phyloP scores from a whole-genome alignment of 2,329 filamentous ascomycete genomes.

The Fusarium sp. region DNA sequence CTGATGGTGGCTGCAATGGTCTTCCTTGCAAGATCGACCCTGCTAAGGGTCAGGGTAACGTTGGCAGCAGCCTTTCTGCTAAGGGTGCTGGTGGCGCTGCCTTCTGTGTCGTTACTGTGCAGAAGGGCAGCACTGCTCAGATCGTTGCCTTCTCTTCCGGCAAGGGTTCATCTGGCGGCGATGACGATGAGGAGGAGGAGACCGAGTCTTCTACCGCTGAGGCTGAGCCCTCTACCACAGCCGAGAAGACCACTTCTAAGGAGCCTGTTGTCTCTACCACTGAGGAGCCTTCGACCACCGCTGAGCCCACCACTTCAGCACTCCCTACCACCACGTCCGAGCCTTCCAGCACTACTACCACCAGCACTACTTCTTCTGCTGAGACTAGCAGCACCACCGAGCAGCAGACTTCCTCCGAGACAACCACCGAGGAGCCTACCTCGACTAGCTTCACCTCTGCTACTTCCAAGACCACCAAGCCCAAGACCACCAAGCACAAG shows the following conservation, averaged over 20 bases:
- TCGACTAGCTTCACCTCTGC: conserved; percentile 47
- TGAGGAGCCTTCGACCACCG: conserved; percentile 29
- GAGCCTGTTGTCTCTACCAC: conserved; percentile 39
- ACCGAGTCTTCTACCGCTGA: conserved; percentile 25
- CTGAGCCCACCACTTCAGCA: conserved; percentile 33
- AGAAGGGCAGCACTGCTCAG: conserved; percentile 73
- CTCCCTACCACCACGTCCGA: conserved; percentile 31
- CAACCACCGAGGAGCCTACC: conserved; percentile 30
- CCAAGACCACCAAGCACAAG: conserved; percentile 35
- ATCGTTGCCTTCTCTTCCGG: conserved; percentile 71
- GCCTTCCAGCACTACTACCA: conserved; percentile 25
- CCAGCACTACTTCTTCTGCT: conserved; percentile 29
- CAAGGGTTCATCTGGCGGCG: conserved; percentile 48
- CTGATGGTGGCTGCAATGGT: conserved; percentile 74
- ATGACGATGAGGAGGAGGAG: conserved; percentile 33
- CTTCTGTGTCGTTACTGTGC: conserved; percentile 83
- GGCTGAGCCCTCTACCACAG: conserved; percentile 42
- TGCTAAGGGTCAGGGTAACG: conserved; percentile 66
- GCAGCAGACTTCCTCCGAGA: conserved; percentile 18
- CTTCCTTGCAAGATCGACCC: conserved; percentile 81
- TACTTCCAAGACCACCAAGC: conserved; percentile 30
- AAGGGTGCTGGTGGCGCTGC: conserved; percentile 74
- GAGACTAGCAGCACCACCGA: conserved; percentile 25
- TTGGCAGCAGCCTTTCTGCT: conserved; percentile 66
- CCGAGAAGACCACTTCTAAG: conserved; percentile 31